phyloP scores from a whole-genome alignment of 805 yeast genomes.

The Metschnikowia matae region DNA sequence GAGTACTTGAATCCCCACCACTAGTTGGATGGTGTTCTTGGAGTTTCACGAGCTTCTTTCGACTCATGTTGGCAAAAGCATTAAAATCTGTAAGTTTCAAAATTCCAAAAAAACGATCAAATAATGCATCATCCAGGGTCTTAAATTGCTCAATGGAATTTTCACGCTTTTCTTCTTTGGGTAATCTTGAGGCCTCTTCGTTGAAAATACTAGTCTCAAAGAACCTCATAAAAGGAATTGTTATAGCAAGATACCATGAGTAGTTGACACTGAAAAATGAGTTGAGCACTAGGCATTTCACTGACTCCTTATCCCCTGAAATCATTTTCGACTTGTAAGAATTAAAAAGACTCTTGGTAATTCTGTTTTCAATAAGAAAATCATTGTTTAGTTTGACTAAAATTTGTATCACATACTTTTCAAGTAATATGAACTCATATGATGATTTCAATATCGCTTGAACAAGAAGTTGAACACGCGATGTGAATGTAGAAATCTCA shows the following conservation, averaged over 20 bases:
- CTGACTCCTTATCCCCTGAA: slow-evolving; percentile 15
- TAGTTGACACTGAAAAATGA: slow-evolving; percentile 31
- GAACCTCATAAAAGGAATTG: slow-evolving; percentile 35
- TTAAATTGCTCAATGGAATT: slow-evolving; percentile 2
- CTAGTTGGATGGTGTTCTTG: slow-evolving; percentile 5
- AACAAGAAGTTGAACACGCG: slow-evolving; percentile 21
- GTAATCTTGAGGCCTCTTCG: slow-evolving; percentile 18
- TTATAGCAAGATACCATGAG: slow-evolving; percentile 35
- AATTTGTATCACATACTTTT: slow-evolving; percentile 36
- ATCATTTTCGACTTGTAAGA: slow-evolving; percentile 18
- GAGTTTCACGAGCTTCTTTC: slow-evolving; percentile 11
- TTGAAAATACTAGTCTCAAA: slow-evolving; percentile 30
- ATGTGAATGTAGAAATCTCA: slow-evolving; percentile 14
- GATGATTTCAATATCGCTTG: slow-evolving; percentile 33
- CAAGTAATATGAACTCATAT: slow-evolving; percentile 37
- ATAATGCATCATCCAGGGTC: slow-evolving; percentile 9
- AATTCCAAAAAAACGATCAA: slow-evolving; percentile 6
- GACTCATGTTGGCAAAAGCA: slow-evolving; percentile 6
- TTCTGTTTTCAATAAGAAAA: slow-evolving; percentile 26
- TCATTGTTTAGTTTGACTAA: slow-evolving; percentile 31
- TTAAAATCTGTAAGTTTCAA: slow-evolving; percentile 11
- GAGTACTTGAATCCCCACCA: background rate
- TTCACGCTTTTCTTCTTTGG: background rate
- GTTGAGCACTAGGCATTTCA: slow-evolving; percentile 34
- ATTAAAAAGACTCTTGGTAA: slow-evolving; percentile 22